These are phyloP conservation scores for Botryosphaeria dothidea DNA, from an alignment of 2,329 filamentous ascomycete species.

Conservation along the genomic window DNA sequence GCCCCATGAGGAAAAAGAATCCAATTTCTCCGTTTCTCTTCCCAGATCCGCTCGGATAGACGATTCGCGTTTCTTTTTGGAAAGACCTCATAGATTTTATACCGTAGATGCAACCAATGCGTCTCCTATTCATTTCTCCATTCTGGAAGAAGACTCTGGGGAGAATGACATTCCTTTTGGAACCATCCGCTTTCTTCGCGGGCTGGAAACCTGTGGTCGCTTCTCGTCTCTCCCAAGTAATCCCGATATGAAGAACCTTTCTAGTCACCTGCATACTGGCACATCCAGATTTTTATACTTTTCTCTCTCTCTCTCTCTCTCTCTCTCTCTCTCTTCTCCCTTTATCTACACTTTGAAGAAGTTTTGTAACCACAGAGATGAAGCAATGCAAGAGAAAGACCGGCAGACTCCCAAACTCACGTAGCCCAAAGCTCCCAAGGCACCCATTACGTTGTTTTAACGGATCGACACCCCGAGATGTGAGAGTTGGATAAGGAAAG, in stretches of 20 bases:
- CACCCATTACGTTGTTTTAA: slow-evolving; percentile 6
- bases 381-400: slow-evolving; percentile 10
- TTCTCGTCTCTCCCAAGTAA: not conserved
- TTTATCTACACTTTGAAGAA: slow-evolving; percentile 6
- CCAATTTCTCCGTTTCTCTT: too few relatives aligned
- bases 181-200: too few relatives aligned
- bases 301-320: not conserved
- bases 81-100: too few relatives aligned
- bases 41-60: too few relatives aligned
- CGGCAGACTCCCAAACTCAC: slow-evolving; percentile 8
- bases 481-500: not conserved
- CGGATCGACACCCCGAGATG: not conserved
- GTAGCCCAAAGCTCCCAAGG: slow-evolving; percentile 17
- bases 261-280: not conserved
- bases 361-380: not conserved
- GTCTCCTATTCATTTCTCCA: too few relatives aligned
- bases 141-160: too few relatives aligned
- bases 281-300: not conserved
- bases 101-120: too few relatives aligned
- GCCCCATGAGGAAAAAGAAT: too few relatives aligned
- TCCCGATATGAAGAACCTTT: too few relatives aligned
- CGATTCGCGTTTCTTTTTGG: too few relatives aligned
- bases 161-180: too few relatives aligned
- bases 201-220: too few relatives aligned
- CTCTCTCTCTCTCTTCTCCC: not conserved